Base-by-base conservation (phyloP, 2,329 filamentous ascomycete genomes). In the Aureobasidium sp. region DNA sequence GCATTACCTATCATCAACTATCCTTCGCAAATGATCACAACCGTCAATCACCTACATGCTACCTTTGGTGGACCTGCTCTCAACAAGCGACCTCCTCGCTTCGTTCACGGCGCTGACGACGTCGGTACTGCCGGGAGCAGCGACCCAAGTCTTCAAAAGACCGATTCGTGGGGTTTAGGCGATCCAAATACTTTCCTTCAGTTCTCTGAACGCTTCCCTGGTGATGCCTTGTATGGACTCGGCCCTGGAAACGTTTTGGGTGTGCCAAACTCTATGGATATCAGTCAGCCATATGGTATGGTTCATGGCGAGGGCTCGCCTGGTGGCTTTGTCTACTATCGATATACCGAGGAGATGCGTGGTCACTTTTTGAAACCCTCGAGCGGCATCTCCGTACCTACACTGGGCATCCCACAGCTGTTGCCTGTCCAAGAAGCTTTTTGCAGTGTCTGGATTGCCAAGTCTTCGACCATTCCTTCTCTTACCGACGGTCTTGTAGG, bases 401-500 rank as follows among this genome's bases (percentile, higher is more conserved):
- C 86, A 64, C 78, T 84, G 30, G 91, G 91, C 44, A 89, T 97
- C 32, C 92, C 92, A 2, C 85, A 85, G 58, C 81, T 96, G 21
- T 86, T 87, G 2, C 81, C 86, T 63, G 79, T 87, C 57, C 82
- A 79, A 0, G 89, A 94, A 64, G 85, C 87, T 1, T 81, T 94
- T 21, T 90, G 86, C 66, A 86, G 87, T 44, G 86, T 96, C 3
- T 97, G 93, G 93, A 87, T 97, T 65, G 90, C 92, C 39, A 97
- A 96, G 71, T 89, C 90, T 1, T 77, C 84, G 9, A 79, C 83
- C 5, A 82, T 96, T 34, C 86, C 89, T 13, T 81, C 83, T 10
- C 79, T 86, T 62, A 95, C 91, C 0, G 83, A 89, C 63, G 89
- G 89, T 5, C 80, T 94, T 71, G 78, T 96, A 60, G 92, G 91